These are phyloP conservation scores for Aspergillus sojae DNA, from an alignment of 2,329 filamentous ascomycete species.

Conservation along the genomic window DNA sequence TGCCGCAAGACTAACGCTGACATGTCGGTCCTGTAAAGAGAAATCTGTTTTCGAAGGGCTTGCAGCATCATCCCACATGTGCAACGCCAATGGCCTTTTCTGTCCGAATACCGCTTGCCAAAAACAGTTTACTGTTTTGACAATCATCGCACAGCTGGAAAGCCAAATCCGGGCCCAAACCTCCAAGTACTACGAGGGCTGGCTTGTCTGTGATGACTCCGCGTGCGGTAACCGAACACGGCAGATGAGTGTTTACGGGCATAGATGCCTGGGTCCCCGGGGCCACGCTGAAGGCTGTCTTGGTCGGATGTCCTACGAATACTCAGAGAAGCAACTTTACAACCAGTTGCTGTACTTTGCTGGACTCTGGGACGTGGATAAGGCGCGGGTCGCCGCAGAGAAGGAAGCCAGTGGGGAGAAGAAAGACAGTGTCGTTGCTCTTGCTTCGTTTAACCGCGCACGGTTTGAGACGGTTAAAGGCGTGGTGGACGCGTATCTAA, in stretches of 20 bases:
- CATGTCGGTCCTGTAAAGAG: constrained; percentile 78
- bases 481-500: constrained; percentile 80
- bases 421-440: constrained; percentile 66
- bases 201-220: constrained; percentile 86
- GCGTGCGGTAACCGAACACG: constrained; percentile 84
- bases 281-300: constrained; percentile 82
- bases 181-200: constrained; percentile 86
- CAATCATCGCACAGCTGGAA: constrained; percentile 84
- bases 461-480: constrained; percentile 76
- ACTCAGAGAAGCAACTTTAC: constrained; percentile 85
- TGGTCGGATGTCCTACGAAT: constrained; percentile 86
- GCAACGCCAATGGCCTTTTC: constrained; percentile 73
- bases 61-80: constrained; percentile 56
- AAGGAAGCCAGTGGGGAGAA: constrained; percentile 56
- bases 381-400: constrained; percentile 61
- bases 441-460: constrained; percentile 80
- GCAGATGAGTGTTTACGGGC: constrained; percentile 91
- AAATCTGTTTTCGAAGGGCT: constrained; percentile 77
- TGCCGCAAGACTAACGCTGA: constrained; percentile 73
- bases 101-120: constrained; percentile 69
- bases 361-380: constrained; percentile 85
- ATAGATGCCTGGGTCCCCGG: constrained; percentile 82
- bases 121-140: constrained; percentile 67
- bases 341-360: constrained; percentile 92
- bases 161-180: constrained; percentile 77